phyloP scores from a whole-genome alignment of 352 stramenopile genomes.

The Elongisporangium prolatum region DNA sequence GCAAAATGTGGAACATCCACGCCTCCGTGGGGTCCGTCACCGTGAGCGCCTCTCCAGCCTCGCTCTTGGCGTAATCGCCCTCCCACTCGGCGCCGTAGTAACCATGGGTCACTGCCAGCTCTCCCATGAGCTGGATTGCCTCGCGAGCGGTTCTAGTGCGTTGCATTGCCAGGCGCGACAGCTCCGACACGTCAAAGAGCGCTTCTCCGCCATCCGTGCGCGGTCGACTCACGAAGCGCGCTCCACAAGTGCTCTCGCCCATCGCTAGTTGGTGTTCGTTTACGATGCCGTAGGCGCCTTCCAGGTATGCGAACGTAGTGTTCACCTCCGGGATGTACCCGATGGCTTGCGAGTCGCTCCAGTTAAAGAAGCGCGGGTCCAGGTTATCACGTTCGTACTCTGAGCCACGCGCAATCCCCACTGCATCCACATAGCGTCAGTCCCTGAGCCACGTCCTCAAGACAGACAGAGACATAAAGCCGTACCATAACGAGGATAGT shows the following conservation, averaged over 20 bases:
- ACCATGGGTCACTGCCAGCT: constrained; percentile 89
- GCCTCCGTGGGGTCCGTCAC: constrained; percentile 89
- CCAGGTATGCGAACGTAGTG: constrained; percentile 75
- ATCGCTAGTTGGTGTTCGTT: constrained; percentile 83
- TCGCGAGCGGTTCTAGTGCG: constrained; percentile 72
- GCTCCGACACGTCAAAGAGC: constrained; percentile 85
- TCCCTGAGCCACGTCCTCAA: constrained; percentile 2
- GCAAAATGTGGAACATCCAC: constrained; percentile 96
- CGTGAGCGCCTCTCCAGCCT: constrained; percentile 88
- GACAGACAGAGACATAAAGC: background rate
- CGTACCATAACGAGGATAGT: constrained; percentile 78
- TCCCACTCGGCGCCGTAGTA: constrained; percentile 92
- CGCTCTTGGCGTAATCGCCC: constrained; percentile 41
- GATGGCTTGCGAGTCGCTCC: constrained; percentile 50
- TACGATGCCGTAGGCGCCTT: constrained; percentile 78
- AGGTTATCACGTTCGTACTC: constrained; percentile 61
- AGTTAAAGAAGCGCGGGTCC: constrained; percentile 67
- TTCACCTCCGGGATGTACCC: constrained; percentile 60
- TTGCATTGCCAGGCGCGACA: constrained; percentile 89
- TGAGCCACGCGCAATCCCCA: constrained; percentile 50
- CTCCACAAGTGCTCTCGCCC: constrained; percentile 76
- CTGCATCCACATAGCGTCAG: constrained; percentile 17
- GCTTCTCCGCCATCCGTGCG: constrained; percentile 68
- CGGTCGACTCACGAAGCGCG: constrained; percentile 56
- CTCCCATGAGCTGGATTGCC: constrained; percentile 90